phyloP scores from a whole-genome alignment of 2,329 filamentous ascomycete genomes.

The Aureobasidium sp. region DNA sequence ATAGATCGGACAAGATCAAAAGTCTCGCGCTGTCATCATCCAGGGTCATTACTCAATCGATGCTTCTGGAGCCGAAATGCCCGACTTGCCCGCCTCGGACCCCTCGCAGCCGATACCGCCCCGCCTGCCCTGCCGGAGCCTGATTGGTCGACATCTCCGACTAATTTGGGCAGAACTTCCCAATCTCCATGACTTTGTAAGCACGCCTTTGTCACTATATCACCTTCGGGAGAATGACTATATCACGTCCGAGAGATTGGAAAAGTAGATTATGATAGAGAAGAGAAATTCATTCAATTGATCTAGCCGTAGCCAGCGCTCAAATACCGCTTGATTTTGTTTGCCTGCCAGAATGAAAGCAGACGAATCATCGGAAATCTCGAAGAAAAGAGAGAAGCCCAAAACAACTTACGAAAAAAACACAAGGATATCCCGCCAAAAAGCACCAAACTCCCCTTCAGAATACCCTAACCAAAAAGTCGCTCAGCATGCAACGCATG shows the following conservation, averaged over 20 bases:
- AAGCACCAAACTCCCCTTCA: background rate
- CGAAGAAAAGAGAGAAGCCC: background rate
- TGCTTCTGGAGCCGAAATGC: background rate
- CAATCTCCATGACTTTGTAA: background rate
- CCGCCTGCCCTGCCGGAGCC: too few species aligned
- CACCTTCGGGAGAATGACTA: too few species aligned
- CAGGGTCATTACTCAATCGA: background rate
- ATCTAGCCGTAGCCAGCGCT: background rate
- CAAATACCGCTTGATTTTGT: background rate
- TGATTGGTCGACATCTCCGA: background rate
- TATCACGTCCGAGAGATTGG: too few species aligned
- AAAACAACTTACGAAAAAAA: background rate
- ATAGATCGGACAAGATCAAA: background rate
- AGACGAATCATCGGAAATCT: background rate
- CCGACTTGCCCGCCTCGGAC: background rate
- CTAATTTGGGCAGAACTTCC: background rate
- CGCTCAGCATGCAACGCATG: background rate
- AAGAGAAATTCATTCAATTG: background rate
- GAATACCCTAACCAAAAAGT: background rate
- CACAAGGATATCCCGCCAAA: background rate
- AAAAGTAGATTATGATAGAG: background rate
- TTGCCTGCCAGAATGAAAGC: background rate
- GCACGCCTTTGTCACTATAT: background rate
- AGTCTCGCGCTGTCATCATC: slow-evolving; percentile 7
- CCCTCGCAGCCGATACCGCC: background rate